Evolutionary conservation across 129 eudicot genomes (phyloP).

Genomic region (Gnaphalium uliginosum): DNA sequence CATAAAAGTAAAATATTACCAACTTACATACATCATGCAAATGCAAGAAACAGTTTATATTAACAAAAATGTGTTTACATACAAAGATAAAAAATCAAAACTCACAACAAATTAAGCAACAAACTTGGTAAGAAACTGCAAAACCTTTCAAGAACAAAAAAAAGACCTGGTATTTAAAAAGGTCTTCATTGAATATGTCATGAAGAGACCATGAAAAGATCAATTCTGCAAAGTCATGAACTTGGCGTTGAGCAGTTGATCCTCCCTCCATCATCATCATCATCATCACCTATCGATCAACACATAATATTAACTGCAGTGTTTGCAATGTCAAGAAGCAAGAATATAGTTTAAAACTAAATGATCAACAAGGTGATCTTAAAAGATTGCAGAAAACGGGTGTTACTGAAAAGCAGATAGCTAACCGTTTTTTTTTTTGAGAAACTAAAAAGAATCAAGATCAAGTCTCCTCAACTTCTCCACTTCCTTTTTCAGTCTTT

Average conservation of each 20-base stretch:
- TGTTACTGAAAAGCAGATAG: neutral
- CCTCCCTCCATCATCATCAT: too few relatives aligned
- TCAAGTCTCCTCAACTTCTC: conserved; percentile 7
- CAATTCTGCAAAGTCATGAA: conserved; percentile 31
- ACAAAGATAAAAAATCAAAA: neutral
- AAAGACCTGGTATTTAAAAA: conserved; percentile 46
- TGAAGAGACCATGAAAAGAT: conserved; percentile 60
- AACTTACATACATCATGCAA: too few relatives aligned
- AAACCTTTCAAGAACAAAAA: neutral
- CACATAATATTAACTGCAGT: too few relatives aligned
- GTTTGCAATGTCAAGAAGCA: neutral
- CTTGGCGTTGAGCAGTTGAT: neutral
- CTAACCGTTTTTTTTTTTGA: neutral
- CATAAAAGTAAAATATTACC: too few relatives aligned
- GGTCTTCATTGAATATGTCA: conserved; percentile 45
- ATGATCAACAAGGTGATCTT: too few relatives aligned
- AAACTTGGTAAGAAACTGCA: neutral
- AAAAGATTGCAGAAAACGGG: neutral
- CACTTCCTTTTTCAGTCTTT: neutral
- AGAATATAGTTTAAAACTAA: neutral
- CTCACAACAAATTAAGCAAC: neutral
- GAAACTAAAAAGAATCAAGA: neutral
- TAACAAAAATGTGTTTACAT: neutral
- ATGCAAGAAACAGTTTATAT: too few relatives aligned
- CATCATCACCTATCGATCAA: too few relatives aligned